Conservation (phyloP, 352 stramenopile genomes). For the Phytophthora sp. region DNA sequence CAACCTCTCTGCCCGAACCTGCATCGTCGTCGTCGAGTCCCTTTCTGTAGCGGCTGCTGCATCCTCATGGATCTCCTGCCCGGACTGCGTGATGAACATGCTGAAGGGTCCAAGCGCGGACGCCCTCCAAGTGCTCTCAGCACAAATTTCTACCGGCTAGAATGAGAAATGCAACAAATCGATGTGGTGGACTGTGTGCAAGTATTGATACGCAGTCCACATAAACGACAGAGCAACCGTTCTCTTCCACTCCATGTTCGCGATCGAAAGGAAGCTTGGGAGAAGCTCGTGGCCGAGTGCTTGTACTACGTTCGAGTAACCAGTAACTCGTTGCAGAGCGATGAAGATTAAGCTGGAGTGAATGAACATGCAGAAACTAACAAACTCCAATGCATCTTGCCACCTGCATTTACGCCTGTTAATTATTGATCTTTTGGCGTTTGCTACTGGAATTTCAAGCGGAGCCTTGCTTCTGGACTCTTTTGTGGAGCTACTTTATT, state of each 20-base stretch:
- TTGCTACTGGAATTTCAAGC: no score
- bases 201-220: not conserved
- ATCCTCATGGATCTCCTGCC: not conserved
- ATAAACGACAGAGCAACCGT: not conserved
- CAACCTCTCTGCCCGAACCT: not conserved
- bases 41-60: not conserved
- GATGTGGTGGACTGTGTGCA: slow-evolving; percentile 2
- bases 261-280: not conserved
- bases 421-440: not conserved
- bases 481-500: not conserved
- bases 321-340: not conserved
- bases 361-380: not conserved
- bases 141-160: not conserved
- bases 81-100: not conserved
- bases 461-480: no score
- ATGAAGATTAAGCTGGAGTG: not conserved
- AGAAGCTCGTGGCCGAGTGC: not conserved
- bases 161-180: not conserved
- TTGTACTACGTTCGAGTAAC: not conserved
- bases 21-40: no score
- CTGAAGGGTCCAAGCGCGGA: not conserved
- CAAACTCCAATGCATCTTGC: not conserved
- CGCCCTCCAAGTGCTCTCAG: not conserved
- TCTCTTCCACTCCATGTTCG: not conserved
- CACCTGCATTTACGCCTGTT: not conserved